Base-by-base conservation (phyloP, 208 protist species). In the Leishmania aethiopica region DNA sequence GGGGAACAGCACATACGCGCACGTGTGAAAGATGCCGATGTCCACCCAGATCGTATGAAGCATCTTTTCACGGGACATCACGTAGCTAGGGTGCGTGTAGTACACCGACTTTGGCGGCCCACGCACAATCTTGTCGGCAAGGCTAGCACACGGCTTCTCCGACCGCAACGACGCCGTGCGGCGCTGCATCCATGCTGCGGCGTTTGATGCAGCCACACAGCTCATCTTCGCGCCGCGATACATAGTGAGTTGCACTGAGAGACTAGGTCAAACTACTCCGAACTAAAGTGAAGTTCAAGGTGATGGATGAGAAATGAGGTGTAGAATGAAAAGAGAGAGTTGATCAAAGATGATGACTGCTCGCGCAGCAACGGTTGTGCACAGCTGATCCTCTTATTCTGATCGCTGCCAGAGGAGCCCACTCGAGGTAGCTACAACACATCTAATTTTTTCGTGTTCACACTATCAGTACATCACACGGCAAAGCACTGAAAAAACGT, bases 41-140 rank as follows among this genome's bases (percentile, higher is more conserved):
- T 98, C 95, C 28, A 96, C 88, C 95, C 95, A 98, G 77, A 98
- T 89, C 19, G 93, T 98, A 77, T 94, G 90, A 28, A 97, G 89
- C 90, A 96, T 93, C 87, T 98, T 98, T 79, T 98, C 95, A 37
- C 95, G 91, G 35, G 92, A 88, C 93, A 97, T 96, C 42, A 97
- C 92, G 77, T 97, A 98, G 83, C 85, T 91, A 84, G 95, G 95
- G 77, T 98, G 95, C 32, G 84, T 86, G 85, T 96, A 98, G 88
- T 94, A 98, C 40, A 86, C 89, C 5, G 62, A 89, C 47, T 80
- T 74, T 51, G 77, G 82, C n/a, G 80, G 79, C 0, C 91, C 90
- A 57, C 95, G 92, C 47, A 96, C 93, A 86, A 98, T 95, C 84
- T 98, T 98, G 45, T 96, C 92, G 17, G 92, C 89, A 32, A 97